phyloP scores from a whole-genome alignment of 805 yeast species.

The Kazachstania taianensis region DNA sequence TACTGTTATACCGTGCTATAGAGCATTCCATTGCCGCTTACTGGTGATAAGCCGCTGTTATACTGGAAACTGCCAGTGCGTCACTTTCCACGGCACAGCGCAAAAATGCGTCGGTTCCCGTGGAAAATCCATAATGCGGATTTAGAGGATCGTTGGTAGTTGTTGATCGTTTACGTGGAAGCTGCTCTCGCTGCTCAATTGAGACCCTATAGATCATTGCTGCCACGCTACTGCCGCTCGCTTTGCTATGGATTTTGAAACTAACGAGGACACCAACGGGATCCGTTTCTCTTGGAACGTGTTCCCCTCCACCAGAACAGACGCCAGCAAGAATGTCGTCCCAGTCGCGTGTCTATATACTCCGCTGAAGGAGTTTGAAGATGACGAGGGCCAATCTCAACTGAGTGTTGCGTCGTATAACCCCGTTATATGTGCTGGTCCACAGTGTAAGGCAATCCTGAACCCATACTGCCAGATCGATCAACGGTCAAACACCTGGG shows the following conservation, averaged over 20 bases:
- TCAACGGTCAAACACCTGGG: constrained; percentile 66
- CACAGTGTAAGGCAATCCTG: constrained; percentile 72
- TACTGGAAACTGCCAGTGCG: too few species aligned
- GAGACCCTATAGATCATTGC: too few species aligned
- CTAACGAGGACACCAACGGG: constrained; percentile 62
- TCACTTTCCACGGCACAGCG: too few species aligned
- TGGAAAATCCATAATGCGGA: too few species aligned
- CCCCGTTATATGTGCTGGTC: constrained; percentile 67
- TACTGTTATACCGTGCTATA: too few species aligned
- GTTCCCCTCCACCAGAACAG: constrained; percentile 80
- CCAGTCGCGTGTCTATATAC: constrained; percentile 93
- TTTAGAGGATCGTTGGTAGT: too few species aligned
- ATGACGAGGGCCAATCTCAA: constrained; percentile 16
- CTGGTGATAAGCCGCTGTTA: too few species aligned
- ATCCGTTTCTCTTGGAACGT: constrained; percentile 73
- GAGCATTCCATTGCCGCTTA: too few species aligned
- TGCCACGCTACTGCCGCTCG: too few species aligned
- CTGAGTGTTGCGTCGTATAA: constrained; percentile 74
- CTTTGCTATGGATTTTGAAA: constrained; percentile 45
- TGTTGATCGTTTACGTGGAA: too few species aligned
- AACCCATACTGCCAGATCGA: constrained; percentile 84
- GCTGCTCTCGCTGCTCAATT: too few species aligned
- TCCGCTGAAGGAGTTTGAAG: constrained; percentile 76
- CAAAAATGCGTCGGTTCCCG: too few species aligned
- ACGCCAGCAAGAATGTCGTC: constrained; percentile 83